These are phyloP conservation scores for Metschnikowia arizonensis DNA, from an alignment of 805 yeast species.

Conservation along the genomic window DNA sequence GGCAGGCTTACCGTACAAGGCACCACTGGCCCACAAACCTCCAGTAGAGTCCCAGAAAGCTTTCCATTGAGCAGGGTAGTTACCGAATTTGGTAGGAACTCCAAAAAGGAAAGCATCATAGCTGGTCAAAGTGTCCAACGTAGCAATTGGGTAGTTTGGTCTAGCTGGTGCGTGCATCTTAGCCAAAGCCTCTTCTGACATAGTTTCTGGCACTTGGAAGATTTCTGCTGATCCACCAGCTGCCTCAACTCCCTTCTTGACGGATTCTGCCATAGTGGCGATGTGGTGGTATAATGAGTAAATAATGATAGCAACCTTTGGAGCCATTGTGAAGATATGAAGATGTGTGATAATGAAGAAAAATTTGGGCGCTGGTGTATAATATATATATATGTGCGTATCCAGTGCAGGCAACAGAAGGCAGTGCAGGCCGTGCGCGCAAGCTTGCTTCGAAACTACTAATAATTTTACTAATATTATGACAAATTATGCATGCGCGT, in stretches of 20 bases:
- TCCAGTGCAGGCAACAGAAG: too few species aligned
- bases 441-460: too few species aligned
- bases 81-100: constrained; percentile 82
- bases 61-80: constrained; percentile 72
- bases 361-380: too few species aligned
- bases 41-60: constrained; percentile 78
- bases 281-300: constrained; percentile 83
- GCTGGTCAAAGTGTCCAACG: constrained; percentile 50
- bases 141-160: constrained; percentile 58
- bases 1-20: constrained; percentile 67
- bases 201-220: constrained; percentile 60
- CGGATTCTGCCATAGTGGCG: constrained; percentile 62
- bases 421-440: too few species aligned
- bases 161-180: constrained; percentile 65
- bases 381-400: too few species aligned
- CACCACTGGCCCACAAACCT: constrained; percentile 73
- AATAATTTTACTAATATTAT: constrained; percentile 1
- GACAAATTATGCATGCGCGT: background rate
- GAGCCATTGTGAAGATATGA: constrained; percentile 16
- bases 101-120: constrained; percentile 86
- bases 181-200: constrained; percentile 55
- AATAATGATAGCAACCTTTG: constrained; percentile 66
- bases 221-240: constrained; percentile 50
- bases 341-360: background rate
- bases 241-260: constrained; percentile 62